Conservation (phyloP, 2,329 filamentous ascomycete species). For the Alternaria triticina region DNA sequence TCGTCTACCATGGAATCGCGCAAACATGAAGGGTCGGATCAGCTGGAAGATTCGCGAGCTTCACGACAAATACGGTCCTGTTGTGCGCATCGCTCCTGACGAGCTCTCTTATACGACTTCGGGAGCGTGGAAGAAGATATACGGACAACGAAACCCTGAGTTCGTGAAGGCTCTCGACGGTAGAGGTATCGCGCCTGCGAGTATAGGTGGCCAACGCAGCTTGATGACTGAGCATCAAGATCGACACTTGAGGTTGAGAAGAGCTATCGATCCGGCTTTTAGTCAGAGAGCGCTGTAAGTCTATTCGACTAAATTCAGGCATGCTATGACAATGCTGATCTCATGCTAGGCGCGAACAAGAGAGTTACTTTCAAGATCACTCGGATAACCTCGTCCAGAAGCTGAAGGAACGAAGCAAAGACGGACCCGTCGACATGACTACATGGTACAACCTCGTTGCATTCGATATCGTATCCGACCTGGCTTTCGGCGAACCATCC, state of each 20-base stretch:
- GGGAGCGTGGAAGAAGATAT: conserved; percentile 10
- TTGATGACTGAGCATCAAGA: conserved; percentile 13
- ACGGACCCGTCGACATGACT: conserved; percentile 5
- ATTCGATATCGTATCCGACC: conserved; percentile 9
- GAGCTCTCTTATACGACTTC: conserved; percentile 5
- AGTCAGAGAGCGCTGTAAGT: conserved; percentile 10
- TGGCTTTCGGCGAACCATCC: conserved; percentile 10
- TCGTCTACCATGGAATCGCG: conserved; percentile 6
- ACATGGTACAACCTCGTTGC: conserved; percentile 8
- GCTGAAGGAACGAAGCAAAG: background rate
- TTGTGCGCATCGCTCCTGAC: conserved; percentile 10
- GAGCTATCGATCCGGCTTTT: conserved; percentile 11
- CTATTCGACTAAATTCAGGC: rapidly evolving
- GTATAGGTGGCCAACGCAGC: conserved; percentile 11
- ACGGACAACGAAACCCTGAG: conserved; percentile 13
- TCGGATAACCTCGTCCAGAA: conserved; percentile 7
- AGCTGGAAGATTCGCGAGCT: conserved; percentile 5
- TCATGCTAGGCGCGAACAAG: conserved; percentile 4
- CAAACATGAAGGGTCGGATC: conserved; percentile 5
- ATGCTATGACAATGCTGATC: background rate
- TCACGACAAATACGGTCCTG: conserved; percentile 5
- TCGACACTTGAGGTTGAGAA: conserved; percentile 9
- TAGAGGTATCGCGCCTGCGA: conserved; percentile 8
- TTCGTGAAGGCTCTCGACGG: conserved; percentile 11
- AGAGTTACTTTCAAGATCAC: conserved; percentile 7